Evolutionary conservation across 1,284 basidiomycete species (phyloP).

Genomic region (Cerioporus squamosus): DNA sequence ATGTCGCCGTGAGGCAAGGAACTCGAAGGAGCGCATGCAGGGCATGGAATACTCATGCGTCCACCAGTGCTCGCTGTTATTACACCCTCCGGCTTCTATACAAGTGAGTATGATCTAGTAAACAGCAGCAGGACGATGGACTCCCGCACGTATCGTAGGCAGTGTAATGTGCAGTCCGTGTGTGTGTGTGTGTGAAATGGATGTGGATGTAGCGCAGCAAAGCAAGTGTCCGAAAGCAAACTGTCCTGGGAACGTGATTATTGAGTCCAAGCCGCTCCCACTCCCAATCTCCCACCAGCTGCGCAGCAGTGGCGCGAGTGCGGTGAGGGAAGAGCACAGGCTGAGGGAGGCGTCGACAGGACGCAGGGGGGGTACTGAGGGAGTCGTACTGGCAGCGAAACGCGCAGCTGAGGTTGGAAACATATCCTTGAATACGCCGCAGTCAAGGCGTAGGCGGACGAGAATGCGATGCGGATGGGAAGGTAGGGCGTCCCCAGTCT

Average conservation of each 20-base stretch:
- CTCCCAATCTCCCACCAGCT: neutral
- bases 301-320: neutral
- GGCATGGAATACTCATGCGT: too few relatives aligned
- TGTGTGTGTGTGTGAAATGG: neutral
- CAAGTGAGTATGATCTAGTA: conserved; percentile 8
- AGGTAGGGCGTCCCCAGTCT: conserved; percentile 3
- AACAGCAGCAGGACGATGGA: conserved; percentile 7
- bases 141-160: neutral
- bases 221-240: neutral
- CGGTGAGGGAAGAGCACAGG: too few relatives aligned
- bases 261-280: neutral
- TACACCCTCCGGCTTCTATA: conserved; percentile 10
- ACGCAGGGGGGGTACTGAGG: too few relatives aligned
- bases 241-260: neutral
- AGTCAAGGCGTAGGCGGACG: neutral
- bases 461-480: neutral
- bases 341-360: too few relatives aligned
- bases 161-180: conserved; percentile 1
- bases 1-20: too few relatives aligned
- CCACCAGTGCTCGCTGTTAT: conserved; percentile 2
- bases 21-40: too few relatives aligned
- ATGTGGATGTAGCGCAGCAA: neutral
- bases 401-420: too few relatives aligned
- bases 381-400: too few relatives aligned
- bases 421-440: too few relatives aligned